Conservation (phyloP, 73 alveolate species). For the Paramecium sonneborni region DNA sequence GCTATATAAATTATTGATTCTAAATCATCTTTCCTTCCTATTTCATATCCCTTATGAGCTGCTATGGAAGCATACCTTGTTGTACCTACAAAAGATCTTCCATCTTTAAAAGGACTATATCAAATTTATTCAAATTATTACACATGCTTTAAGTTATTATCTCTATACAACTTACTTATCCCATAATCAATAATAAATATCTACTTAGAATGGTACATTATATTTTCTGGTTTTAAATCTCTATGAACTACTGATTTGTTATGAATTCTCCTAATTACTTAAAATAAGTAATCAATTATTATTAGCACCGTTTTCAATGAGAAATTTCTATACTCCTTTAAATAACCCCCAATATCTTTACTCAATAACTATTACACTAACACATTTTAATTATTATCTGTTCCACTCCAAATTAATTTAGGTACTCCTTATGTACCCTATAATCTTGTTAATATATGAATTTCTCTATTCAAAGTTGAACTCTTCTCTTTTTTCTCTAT, state of each 20-base stretch:
- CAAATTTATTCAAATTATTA: background rate
- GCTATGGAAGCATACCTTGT: slow-evolving; percentile 82
- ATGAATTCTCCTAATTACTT: slow-evolving; percentile 10
- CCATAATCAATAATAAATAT: slow-evolving; percentile 52
- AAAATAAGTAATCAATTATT: slow-evolving; percentile 26
- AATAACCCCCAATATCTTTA: slow-evolving; percentile 45
- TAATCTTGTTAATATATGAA: slow-evolving; percentile 38
- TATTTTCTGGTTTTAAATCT: slow-evolving; percentile 61
- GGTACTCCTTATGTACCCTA: slow-evolving; percentile 55
- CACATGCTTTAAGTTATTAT: slow-evolving; percentile 34
- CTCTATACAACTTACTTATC: slow-evolving; percentile 42
- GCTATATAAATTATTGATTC: slow-evolving; percentile 71
- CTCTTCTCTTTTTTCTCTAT: slow-evolving; percentile 50
- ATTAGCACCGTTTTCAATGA: slow-evolving; percentile 53
- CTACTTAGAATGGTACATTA: background rate
- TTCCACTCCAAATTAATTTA: slow-evolving; percentile 52
- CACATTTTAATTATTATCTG: background rate
- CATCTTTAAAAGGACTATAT: slow-evolving; percentile 46
- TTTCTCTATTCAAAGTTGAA: slow-evolving; percentile 42
- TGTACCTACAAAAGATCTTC: slow-evolving; percentile 64
- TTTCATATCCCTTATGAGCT: slow-evolving; percentile 79
- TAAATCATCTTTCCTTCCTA: slow-evolving; percentile 78
- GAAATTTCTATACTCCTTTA: slow-evolving; percentile 52
- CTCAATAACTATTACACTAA: background rate
- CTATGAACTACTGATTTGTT: slow-evolving; percentile 59